Evolutionary conservation across 306 rosid genomes (phyloP).

Genomic region (Vigna reflexopilosa): DNA sequence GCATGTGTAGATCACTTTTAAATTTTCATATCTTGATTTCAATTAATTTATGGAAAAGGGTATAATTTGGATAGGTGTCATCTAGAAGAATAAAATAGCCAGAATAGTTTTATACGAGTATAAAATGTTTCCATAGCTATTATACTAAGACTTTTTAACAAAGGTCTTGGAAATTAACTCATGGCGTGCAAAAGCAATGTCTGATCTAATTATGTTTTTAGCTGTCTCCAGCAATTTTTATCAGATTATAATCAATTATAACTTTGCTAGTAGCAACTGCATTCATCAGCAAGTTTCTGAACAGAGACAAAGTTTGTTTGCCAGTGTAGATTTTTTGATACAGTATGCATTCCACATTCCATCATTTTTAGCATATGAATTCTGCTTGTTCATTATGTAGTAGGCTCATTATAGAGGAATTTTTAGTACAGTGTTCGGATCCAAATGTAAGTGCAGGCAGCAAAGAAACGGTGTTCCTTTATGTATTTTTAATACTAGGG

Average conservation of each 20-base stretch:
- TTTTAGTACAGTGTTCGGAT: slow-evolving; percentile 10
- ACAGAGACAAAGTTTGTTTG: slow-evolving; percentile 23
- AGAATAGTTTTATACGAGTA: slow-evolving; percentile 26
- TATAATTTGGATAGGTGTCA: slow-evolving; percentile 35
- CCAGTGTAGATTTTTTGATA: slow-evolving; percentile 24
- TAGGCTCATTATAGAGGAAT: slow-evolving; percentile 28
- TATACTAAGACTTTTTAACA: slow-evolving; percentile 24
- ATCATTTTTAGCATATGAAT: slow-evolving; percentile 33
- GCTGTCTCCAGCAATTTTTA: slow-evolving; percentile 35
- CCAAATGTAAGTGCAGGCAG: neutral
- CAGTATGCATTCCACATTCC: neutral
- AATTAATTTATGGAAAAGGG: slow-evolving; percentile 37
- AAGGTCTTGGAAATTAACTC: slow-evolving; percentile 32
- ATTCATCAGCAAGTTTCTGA: slow-evolving; percentile 34
- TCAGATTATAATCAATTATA: slow-evolving; percentile 9
- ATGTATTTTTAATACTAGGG: slow-evolving; percentile 5
- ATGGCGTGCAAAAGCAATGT: slow-evolving; percentile 16
- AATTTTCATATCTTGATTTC: slow-evolving; percentile 34
- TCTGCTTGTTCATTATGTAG: slow-evolving; percentile 33
- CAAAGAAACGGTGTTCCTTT: slow-evolving; percentile 31
- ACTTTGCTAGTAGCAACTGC: slow-evolving; percentile 34
- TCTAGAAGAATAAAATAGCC: slow-evolving; percentile 35
- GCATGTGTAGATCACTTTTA: slow-evolving; percentile 44
- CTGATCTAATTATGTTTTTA: neutral
- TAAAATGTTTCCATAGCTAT: neutral